Evolutionary conservation across 192 early-diverging fungal genomes (phyloP), one percentile per base, ranked within the genome.

Genomic region (Coemansia sp.): DNA sequence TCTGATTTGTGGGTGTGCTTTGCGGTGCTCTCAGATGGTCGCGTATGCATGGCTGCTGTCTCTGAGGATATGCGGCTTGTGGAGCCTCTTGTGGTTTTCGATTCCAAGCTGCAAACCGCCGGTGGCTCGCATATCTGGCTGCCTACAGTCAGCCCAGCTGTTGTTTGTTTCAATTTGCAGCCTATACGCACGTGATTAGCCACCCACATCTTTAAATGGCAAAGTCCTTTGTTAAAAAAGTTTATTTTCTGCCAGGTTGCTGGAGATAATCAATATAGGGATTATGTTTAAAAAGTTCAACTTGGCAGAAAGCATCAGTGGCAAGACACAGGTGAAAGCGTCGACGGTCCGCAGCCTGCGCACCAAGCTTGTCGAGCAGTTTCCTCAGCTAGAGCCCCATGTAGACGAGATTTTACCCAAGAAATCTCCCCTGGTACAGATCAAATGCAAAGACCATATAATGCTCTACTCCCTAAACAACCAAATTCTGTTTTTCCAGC

Each of bases 391-490:
- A 3, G 88, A 89, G 56, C 73, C 88, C 12, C 82, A 89, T 67
- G 78, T 96, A 41, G 94, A 99, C 61, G 93, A 96, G 33, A 73
- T 99, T 16, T 71, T 99, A 59, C 97, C 97, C n/a, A 99, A 98
- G 64, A 98, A 97, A 72, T 72, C 90, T 13, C 89, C 87, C 20
- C 61, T 97, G 59, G 58, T 90, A 35, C 83, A 92, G 44, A 82
- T 92, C 53, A 98, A 98, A 78, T 91, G 94, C 78, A 87, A 91
- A 55, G 96, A 94, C 55, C 89, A 90, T 54, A 80, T 97, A 39
- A 88, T 84, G 28, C 83, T 98, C 20, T 84, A 92, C 38, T 79
- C 89, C n/a, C 71, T 92, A 43, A 86, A 93, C 78, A 84, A 85
- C 64, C 81, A 89, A 48, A 81, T 95, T 41, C 78, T 97, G 23